Evolutionary conservation across 495 filamentous ascomycete species (phyloP).

Genomic region (Penicillium alfredii): DNA sequence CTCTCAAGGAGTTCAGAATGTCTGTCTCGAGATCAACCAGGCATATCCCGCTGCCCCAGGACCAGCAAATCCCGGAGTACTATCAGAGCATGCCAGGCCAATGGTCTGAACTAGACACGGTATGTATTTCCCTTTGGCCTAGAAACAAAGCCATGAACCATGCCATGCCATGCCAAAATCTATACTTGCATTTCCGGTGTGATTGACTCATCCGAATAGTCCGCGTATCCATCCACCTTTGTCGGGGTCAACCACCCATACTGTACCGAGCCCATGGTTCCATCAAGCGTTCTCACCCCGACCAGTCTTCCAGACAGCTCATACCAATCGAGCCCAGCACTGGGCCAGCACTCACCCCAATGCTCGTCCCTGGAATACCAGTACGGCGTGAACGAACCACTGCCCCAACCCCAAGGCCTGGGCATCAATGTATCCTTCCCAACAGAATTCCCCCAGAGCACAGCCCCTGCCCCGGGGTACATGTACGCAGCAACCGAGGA

Average conservation of each 20-base stretch:
- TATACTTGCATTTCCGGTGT: too few species aligned
- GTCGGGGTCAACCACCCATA: slow-evolving; percentile 28
- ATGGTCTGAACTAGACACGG: slow-evolving; percentile 31
- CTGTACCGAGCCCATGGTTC: slow-evolving; percentile 28
- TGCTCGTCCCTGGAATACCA: slow-evolving; percentile 26
- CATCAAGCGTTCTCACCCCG: slow-evolving; percentile 30
- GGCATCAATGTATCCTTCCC: slow-evolving; percentile 37
- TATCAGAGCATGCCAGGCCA: slow-evolving; percentile 24
- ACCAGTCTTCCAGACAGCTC: slow-evolving; percentile 38
- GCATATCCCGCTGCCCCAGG: too few species aligned
- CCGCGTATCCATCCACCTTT: slow-evolving; percentile 29
- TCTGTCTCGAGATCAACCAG: too few species aligned
- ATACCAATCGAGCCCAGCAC: slow-evolving; percentile 32
- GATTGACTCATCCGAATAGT: too few species aligned
- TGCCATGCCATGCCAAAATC: too few species aligned
- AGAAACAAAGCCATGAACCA: too few species aligned
- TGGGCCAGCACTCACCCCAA: slow-evolving; percentile 37
- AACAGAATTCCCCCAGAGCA: slow-evolving; percentile 24
- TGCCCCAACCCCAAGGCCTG: slow-evolving; percentile 28
- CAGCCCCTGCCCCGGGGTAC: slow-evolving; percentile 21
- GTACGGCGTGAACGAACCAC: slow-evolving; percentile 26
- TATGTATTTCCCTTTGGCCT: slow-evolving; percentile 27
- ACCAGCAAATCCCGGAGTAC: slow-evolving; percentile 28
- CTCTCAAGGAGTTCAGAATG: slow-evolving; percentile 1
- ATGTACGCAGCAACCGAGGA: slow-evolving; percentile 18